phyloP scores from a whole-genome alignment of 176 grass and related monocot species.

The Eragrostis nindensis region DNA sequence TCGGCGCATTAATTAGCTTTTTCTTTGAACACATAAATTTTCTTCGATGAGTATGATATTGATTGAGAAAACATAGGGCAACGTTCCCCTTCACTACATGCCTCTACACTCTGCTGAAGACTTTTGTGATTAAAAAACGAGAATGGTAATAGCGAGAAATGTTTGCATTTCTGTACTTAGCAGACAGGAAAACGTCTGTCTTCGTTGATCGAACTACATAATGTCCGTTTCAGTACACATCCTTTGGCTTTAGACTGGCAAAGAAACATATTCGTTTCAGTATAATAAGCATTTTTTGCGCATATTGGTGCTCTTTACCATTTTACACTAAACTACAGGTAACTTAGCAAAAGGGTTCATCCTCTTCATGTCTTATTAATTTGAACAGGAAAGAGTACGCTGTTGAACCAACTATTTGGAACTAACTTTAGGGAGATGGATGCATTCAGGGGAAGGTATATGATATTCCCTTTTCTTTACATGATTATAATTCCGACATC shows the following conservation, averaged over 20 bases:
- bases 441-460: constrained; percentile 90
- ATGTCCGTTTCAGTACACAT: not conserved
- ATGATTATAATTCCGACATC: not conserved
- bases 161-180: not conserved
- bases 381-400: constrained; percentile 91
- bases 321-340: not conserved
- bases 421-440: constrained; percentile 97
- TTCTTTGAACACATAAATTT: not conserved
- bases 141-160: not conserved
- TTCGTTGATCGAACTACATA: no score
- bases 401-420: constrained; percentile 88
- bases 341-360: not conserved
- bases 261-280: not conserved
- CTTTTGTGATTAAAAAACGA: not conserved
- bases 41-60: not conserved
- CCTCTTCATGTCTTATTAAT: not conserved
- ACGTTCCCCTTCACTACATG: not conserved
- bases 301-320: not conserved
- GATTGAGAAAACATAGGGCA: constrained; percentile 20
- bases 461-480: not conserved
- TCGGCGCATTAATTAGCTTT: not conserved
- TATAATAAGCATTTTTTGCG: constrained; percentile 10
- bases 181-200: not conserved
- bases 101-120: not conserved
- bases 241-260: not conserved